phyloP scores from a whole-genome alignment of 768 basidiomycete genomes.

The Suillus paluster region DNA sequence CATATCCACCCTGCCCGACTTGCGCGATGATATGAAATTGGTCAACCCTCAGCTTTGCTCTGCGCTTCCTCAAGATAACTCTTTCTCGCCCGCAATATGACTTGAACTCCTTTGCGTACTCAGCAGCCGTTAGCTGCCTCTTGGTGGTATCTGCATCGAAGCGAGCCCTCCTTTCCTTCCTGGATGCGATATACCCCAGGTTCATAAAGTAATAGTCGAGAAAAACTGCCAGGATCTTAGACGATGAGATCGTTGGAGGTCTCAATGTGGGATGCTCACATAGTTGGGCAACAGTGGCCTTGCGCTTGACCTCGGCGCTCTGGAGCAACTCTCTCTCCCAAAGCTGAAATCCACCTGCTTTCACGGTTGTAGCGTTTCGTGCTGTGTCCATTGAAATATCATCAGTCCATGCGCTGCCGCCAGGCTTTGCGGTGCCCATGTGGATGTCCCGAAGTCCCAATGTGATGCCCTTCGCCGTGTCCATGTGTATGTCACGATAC shows the following conservation, averaged over 20 bases:
- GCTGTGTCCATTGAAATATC: slow-evolving; percentile 70
- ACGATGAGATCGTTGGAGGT: slow-evolving; percentile 11
- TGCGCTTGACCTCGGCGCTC: slow-evolving; percentile 87
- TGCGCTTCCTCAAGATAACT: slow-evolving; percentile 87
- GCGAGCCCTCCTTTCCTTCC: slow-evolving; percentile 80
- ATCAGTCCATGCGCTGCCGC: slow-evolving; percentile 43
- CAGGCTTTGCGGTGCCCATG: slow-evolving; percentile 66
- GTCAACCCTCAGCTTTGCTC: slow-evolving; percentile 90
- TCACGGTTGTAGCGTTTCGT: slow-evolving; percentile 50
- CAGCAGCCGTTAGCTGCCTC: slow-evolving; percentile 57
- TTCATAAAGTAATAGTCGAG: slow-evolving; percentile 98
- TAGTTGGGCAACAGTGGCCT: slow-evolving; percentile 96
- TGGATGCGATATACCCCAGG: slow-evolving; percentile 84
- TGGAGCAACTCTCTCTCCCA: slow-evolving; percentile 90
- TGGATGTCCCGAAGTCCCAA: slow-evolving; percentile 52
- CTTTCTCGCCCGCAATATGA: slow-evolving; percentile 95
- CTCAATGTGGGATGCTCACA: slow-evolving; percentile 57
- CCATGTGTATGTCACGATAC: slow-evolving; percentile 74
- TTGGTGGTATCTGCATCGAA: slow-evolving; percentile 84
- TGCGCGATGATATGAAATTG: slow-evolving; percentile 99
- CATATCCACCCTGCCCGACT: slow-evolving; percentile 98
- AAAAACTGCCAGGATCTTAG: slow-evolving; percentile 63
- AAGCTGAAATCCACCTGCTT: slow-evolving; percentile 55
- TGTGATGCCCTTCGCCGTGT: slow-evolving; percentile 69
- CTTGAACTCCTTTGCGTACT: slow-evolving; percentile 81